Evolutionary conservation across 441 rosid genomes (phyloP).

Genomic region (Corymbia calophylla): DNA sequence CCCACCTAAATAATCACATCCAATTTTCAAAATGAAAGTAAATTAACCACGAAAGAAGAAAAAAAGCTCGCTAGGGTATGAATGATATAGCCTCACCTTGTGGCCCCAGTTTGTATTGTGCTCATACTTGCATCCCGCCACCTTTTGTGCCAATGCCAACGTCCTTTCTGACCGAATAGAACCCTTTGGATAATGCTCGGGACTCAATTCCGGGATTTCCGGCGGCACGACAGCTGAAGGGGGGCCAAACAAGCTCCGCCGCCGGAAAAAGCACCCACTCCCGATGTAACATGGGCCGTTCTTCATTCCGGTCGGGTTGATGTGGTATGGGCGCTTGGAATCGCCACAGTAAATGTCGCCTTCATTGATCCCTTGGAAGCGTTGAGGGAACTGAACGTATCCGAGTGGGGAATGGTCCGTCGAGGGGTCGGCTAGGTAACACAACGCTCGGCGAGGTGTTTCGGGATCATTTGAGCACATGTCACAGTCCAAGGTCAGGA

Average conservation of each 20-base stretch:
- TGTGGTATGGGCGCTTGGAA: conserved; percentile 15
- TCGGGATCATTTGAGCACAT: conserved; percentile 61
- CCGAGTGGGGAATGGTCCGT: conserved; percentile 14
- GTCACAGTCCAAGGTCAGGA: conserved; percentile 69
- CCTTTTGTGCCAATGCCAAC: conserved; percentile 34
- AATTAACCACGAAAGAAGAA: neutral
- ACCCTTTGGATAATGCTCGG: conserved; percentile 10
- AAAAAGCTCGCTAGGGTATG: neutral
- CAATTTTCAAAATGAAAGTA: neutral
- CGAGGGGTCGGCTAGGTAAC: conserved; percentile 38
- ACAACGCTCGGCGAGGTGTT: conserved; percentile 35
- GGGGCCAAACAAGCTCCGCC: conserved; percentile 37
- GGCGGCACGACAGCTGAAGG: conserved; percentile 13
- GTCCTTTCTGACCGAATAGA: conserved; percentile 16
- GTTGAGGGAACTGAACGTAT: conserved; percentile 67
- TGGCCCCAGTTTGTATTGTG: conserved; percentile 51
- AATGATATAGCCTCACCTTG: conserved; percentile 22
- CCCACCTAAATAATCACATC: conserved; percentile 40
- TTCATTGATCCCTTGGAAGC: conserved; percentile 36
- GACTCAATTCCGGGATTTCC: conserved; percentile 26
- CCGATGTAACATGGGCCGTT: conserved; percentile 40
- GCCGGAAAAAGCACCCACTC: conserved; percentile 42
- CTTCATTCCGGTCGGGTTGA: conserved; percentile 37
- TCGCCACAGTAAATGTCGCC: conserved; percentile 49
- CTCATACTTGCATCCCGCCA: conserved; percentile 50